Evolutionary conservation across 2,329 filamentous ascomycete species (phyloP).

Genomic region (Rosellinia necatrix): DNA sequence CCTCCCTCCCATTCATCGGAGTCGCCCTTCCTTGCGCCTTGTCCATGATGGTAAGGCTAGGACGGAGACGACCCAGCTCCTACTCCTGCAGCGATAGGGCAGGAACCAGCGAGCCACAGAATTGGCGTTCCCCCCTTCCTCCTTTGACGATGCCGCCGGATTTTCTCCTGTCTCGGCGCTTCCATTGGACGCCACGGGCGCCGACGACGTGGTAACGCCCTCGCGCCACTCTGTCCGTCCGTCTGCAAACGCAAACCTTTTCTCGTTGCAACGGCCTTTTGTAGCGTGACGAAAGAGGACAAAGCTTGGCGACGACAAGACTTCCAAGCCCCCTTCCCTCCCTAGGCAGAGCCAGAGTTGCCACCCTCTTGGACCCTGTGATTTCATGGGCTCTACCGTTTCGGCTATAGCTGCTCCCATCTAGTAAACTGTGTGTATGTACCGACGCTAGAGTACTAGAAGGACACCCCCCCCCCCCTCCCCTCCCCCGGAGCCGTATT

Average conservation of each 20-base stretch:
- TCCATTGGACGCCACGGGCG: conserved; percentile 24
- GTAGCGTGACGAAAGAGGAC: neutral
- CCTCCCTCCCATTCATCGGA: too few relatives aligned
- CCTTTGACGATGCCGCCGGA: conserved; percentile 17
- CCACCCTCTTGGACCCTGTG: neutral
- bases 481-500: too few relatives aligned
- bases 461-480: too few relatives aligned
- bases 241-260: neutral
- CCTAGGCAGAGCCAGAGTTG: neutral
- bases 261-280: neutral
- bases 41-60: conserved; percentile 14
- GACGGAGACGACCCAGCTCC: conserved; percentile 17
- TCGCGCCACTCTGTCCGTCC: conserved; percentile 13
- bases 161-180: neutral
- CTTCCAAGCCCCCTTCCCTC: neutral
- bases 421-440: too few relatives aligned
- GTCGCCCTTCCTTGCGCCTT: neutral
- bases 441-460: too few relatives aligned
- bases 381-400: neutral
- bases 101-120: conserved; percentile 21
- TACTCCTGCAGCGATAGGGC: conserved; percentile 4
- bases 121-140: too few relatives aligned
- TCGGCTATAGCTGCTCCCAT: conserved; percentile 5
- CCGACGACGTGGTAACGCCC: conserved; percentile 25
- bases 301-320: conserved; percentile 1